Base-by-base conservation (phyloP, 352 stramenopile species). In the Thalassiosira livingstoniorum region DNA sequence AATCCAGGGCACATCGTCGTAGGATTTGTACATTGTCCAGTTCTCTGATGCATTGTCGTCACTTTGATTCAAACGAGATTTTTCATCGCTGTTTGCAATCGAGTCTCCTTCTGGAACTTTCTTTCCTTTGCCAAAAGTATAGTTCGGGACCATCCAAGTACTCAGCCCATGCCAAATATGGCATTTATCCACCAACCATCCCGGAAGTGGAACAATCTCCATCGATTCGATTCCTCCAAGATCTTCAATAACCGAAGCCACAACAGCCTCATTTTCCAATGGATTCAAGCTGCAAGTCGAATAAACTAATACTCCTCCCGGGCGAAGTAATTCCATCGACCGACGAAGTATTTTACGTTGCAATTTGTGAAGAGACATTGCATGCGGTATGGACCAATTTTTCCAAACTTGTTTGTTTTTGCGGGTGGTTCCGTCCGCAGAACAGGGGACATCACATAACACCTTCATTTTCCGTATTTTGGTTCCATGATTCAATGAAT, bases 191-290 rank as follows among this genome's bases (percentile, higher is more conserved):
- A 13, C 34, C 7, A 72, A 15, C 31, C 54, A 67, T 4, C 61
- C 18, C 31, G 75, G 75, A 21, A 78, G 23, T 35, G 75, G 45
- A 10, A 78, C 15, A 57, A 83, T 79, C 13, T 68, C 29, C 25
- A 78, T 58, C 25, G 55, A 31, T 34, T 53, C 47, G 23, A 55
- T 27, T 29, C n/a, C 34, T 37, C 47, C 35, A 23, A 73, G 11
- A 21, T 75, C 66, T 13, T 64, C 31, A 63, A 84, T 75, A 4
- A 72, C 75, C 25, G 60, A 63, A n/a, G 95, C 94, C 4, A 99
- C 96, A 31, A 99, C 95, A 15, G 97, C 97, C 85, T 99, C 97
- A 88, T 99, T 97, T 87, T 99, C 97, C 25, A 99, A 82, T 11
- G 97, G 97, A 87, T 99, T 99, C 72, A 99, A 96, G 64, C 95